Conservation (phyloP, 495 filamentous ascomycete species). For the Aspergillus nidulans region DNA sequence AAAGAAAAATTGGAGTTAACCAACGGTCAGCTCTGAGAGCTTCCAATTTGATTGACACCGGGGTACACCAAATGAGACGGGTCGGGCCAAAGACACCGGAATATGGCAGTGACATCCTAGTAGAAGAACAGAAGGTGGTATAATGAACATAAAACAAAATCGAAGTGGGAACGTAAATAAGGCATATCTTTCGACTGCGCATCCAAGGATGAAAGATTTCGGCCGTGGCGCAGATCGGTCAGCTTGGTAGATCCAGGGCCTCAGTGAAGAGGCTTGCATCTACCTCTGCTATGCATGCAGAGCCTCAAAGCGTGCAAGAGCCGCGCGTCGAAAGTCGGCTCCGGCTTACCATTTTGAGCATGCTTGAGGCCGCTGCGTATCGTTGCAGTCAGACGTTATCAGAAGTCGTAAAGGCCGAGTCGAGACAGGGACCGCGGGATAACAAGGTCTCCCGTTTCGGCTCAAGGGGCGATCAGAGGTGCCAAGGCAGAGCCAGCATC, state of each 20-base stretch:
- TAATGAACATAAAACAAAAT: slow-evolving; percentile 17
- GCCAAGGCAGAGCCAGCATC: neutral
- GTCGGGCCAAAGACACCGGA: slow-evolving; percentile 5
- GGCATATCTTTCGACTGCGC: slow-evolving; percentile 8
- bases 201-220: slow-evolving; percentile 2
- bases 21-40: neutral
- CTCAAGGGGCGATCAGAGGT: neutral
- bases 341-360: neutral
- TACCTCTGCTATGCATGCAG: neutral
- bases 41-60: slow-evolving; percentile 3
- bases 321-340: neutral
- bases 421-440: neutral
- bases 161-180: slow-evolving; percentile 4
- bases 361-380: neutral
- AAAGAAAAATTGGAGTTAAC: neutral
- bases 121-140: slow-evolving; percentile 19
- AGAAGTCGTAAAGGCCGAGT: neutral
- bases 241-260: neutral
- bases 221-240: slow-evolving; percentile 2
- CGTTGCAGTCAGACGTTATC: neutral
- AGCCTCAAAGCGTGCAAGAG: neutral
- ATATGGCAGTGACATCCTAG: slow-evolving; percentile 1
- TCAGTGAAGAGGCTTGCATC: neutral
- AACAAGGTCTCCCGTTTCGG: neutral
- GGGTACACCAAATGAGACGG: slow-evolving; percentile 2